A percentile compares a stretch with the other conserved stretches of the same genome.
Conservation (phyloP, 257 asterid genomes). For the Orobanche coerulescens region DNA sequence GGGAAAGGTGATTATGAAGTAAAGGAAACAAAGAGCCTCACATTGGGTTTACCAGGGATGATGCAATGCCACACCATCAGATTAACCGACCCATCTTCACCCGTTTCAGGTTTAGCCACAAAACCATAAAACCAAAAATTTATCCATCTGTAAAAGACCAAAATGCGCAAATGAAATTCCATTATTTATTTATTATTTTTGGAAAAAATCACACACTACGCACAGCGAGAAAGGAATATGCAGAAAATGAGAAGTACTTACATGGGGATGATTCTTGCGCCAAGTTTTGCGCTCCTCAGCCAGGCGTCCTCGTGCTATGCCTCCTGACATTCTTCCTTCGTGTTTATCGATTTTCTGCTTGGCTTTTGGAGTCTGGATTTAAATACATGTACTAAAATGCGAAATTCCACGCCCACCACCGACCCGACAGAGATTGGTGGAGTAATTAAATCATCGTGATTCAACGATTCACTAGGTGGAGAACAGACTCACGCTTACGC, state of each 20-base stretch:
- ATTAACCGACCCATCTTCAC: slow-evolving; percentile 36
- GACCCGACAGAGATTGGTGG: no score
- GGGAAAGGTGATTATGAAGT: not conserved
- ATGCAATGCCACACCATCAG: slow-evolving; percentile 44
- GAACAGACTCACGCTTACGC: no score
- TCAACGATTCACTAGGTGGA: no score
- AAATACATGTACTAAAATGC: not conserved
- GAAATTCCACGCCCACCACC: no score
- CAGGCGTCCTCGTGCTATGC: slow-evolving; percentile 50
- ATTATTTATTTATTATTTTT: not conserved
- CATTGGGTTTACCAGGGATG: slow-evolving; percentile 40
- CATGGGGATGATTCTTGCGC: slow-evolving; percentile 73
- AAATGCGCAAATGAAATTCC: not conserved
- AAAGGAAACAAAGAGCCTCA: slow-evolving; percentile 12
- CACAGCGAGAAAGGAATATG: not conserved
- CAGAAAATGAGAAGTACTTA: slow-evolving; percentile 14
- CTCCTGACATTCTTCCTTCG: slow-evolving; percentile 24
- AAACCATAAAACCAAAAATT: slow-evolving; percentile 29
- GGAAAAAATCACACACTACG: not conserved
- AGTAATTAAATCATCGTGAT: no score
- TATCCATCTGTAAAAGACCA: not conserved
- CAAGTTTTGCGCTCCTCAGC: slow-evolving; percentile 68
- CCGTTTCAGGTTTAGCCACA: slow-evolving; percentile 47
- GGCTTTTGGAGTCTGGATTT: not conserved
- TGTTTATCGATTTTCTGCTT: not conserved